These are phyloP conservation scores for Discostella stelligeroides DNA, from an alignment of 108 stramenopile species.

Conservation along the genomic window DNA sequence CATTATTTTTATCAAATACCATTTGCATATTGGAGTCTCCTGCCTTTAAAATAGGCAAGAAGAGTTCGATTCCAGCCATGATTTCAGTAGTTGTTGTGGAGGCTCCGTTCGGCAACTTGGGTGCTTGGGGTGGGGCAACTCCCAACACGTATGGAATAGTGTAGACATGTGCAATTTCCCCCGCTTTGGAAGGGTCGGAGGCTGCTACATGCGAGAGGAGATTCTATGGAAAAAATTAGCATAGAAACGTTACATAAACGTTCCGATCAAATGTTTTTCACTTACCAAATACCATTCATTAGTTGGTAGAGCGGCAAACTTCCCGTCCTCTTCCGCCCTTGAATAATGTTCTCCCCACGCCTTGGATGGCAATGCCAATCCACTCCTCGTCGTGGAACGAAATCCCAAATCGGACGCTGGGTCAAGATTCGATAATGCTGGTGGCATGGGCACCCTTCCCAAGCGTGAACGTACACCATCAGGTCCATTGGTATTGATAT, in stretches of 20 bases:
- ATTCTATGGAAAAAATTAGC: conserved; percentile 59
- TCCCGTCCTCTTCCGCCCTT: not conserved
- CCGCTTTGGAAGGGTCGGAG: conserved; percentile 52
- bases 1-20: conserved; percentile 43
- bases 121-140: conserved; percentile 56
- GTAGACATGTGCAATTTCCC: conserved; percentile 65
- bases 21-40: conserved; percentile 44
- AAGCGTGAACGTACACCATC: too few relatives aligned
- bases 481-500: too few relatives aligned
- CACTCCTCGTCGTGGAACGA: conserved; percentile 36
- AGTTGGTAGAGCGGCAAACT: conserved; percentile 67
- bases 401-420: conserved; percentile 37
- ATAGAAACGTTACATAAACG: too few relatives aligned
- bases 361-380: conserved; percentile 39
- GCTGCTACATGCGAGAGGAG: conserved; percentile 56
- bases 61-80: conserved; percentile 70
- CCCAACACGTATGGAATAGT: conserved; percentile 82
- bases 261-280: too few relatives aligned
- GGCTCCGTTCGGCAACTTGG: conserved; percentile 51
- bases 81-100: conserved; percentile 25
- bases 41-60: conserved; percentile 38
- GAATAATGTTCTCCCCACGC: conserved; percentile 39
- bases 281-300: conserved; percentile 81
- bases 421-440: conserved; percentile 38
- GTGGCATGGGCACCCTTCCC: conserved; percentile 37